These are phyloP conservation scores for Auriscalpium vulgare DNA, from an alignment of 768 basidiomycete species.

Conservation along the genomic window DNA sequence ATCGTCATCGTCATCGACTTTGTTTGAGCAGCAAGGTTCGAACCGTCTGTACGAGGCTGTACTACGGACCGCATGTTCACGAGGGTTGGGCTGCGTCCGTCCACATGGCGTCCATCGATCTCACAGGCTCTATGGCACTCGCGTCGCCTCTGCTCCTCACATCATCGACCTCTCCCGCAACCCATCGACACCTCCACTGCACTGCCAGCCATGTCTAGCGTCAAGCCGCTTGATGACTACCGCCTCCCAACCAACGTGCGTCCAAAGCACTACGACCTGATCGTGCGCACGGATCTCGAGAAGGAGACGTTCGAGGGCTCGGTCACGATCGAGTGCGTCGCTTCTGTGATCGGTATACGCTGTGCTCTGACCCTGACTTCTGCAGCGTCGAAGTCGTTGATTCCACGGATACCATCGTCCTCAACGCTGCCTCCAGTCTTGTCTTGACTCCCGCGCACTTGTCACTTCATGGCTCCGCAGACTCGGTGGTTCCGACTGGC, in stretches of 20 bases:
- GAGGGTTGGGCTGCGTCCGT: not conserved
- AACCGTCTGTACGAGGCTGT: too few species aligned
- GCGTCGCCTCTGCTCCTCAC: conserved; percentile 4
- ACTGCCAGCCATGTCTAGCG: too few species aligned
- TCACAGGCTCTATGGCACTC: not conserved
- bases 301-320: conserved; percentile 69
- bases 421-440: conserved; percentile 54
- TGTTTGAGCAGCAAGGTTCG: too few species aligned
- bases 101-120: conserved; percentile 6
- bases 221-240: conserved; percentile 15
- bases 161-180: not conserved
- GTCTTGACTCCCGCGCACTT: conserved; percentile 50
- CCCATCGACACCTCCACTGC: not conserved
- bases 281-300: conserved; percentile 75
- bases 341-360: not conserved
- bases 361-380: not conserved
- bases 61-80: not conserved
- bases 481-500: conserved; percentile 35
- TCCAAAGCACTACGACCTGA: conserved; percentile 73
- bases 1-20: too few species aligned
- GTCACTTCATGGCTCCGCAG: conserved; percentile 41
- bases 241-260: conserved; percentile 62
- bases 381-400: conserved; percentile 54
- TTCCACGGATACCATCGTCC: conserved; percentile 51
- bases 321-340: conserved; percentile 57